phyloP scores from a whole-genome alignment of 2,329 filamentous ascomycete species.

The Tolypocladium album region DNA sequence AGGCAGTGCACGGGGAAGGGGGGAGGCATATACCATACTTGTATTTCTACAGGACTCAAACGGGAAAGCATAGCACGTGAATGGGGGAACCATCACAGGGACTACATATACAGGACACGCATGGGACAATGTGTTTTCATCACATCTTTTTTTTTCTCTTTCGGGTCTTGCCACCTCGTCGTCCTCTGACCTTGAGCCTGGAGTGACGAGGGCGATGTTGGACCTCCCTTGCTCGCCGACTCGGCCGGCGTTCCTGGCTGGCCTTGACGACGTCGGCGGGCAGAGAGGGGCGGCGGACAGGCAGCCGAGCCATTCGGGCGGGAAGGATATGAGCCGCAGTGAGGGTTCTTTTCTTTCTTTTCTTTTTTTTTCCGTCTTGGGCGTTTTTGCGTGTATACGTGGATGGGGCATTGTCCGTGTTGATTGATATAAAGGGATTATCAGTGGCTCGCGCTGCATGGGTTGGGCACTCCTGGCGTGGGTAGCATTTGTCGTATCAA shows the following conservation, averaged over 20 bases:
- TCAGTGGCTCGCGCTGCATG: constrained; percentile 1
- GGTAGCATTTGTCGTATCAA: neutral
- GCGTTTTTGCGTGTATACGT: neutral
- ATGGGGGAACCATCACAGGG: neutral
- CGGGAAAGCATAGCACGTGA: neutral
- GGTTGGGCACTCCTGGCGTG: neutral
- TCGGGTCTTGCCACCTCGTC: neutral
- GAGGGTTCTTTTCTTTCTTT: neutral
- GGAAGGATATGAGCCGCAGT: neutral
- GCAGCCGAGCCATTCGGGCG: neutral
- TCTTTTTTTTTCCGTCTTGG: neutral
- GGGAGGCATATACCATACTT: neutral
- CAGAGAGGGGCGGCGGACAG: neutral
- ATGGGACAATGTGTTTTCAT: constrained; percentile 1
- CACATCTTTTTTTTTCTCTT: neutral
- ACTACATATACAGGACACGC: neutral
- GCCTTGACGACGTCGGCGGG: neutral
- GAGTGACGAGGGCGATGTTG: neutral
- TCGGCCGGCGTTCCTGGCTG: too few relatives aligned
- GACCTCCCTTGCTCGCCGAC: neutral
- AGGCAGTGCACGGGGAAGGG: neutral
- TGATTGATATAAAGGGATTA: neutral
- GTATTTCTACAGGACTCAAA: neutral
- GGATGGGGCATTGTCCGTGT: neutral
- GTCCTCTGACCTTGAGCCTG: neutral